phyloP scores from a whole-genome alignment of 1,284 basidiomycete species.

The Ustilago crameri region DNA sequence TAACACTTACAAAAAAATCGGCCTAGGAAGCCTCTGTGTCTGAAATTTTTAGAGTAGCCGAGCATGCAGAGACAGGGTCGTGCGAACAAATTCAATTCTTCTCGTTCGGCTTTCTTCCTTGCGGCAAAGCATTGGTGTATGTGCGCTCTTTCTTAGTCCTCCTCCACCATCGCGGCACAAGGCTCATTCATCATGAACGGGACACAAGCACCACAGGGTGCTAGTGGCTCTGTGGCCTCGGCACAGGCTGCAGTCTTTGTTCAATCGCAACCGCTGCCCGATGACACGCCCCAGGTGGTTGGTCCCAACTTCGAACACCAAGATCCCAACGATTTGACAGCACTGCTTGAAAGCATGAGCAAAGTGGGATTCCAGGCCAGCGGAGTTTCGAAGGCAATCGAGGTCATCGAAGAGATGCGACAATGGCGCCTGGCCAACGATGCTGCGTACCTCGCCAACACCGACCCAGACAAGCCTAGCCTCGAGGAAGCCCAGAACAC shows the following conservation, averaged over 20 bases:
- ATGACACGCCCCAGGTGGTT: conserved; percentile 71
- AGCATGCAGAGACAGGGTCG: conserved; percentile 20
- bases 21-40: not conserved
- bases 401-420: conserved; percentile 86
- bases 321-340: conserved; percentile 74
- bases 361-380: conserved; percentile 96
- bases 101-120: not conserved
- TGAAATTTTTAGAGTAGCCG: conserved; percentile 32
- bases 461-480: conserved; percentile 47
- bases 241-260: conserved; percentile 58
- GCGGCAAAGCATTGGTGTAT: not conserved
- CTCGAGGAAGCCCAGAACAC: conserved; percentile 74
- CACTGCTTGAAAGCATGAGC: conserved; percentile 82
- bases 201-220: conserved; percentile 6
- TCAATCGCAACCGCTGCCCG: conserved; percentile 49
- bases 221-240: conserved; percentile 21
- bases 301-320: conserved; percentile 87
- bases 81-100: conserved; percentile 16
- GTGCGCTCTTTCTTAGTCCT: conserved; percentile 5
- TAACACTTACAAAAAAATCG: too few relatives aligned
- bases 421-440: conserved; percentile 56
- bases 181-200: conserved; percentile 6
- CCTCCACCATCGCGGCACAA: conserved; percentile 1
- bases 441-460: conserved; percentile 32
- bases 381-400: conserved; percentile 86